These are phyloP conservation scores for Balansia obtecta DNA, from an alignment of 2,329 filamentous ascomycete genomes.

Conservation along the genomic window DNA sequence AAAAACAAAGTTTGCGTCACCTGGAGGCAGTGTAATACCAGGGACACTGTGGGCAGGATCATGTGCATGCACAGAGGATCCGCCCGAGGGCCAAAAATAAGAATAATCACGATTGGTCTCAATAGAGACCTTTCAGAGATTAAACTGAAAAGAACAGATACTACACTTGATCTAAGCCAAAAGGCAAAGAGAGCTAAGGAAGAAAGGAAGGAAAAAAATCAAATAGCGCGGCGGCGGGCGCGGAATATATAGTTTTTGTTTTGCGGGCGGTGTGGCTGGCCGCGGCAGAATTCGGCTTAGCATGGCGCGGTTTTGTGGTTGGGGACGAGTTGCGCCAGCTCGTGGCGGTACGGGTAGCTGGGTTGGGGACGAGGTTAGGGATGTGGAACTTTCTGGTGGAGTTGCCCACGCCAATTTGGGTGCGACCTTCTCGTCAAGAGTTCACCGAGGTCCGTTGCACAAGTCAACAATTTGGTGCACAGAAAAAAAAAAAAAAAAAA, in stretches of 20 bases:
- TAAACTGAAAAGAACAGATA: slow-evolving; percentile 98
- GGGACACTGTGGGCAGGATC: slow-evolving; percentile 28
- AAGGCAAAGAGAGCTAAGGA: slow-evolving; percentile 36
- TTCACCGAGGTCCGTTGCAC: too few species aligned
- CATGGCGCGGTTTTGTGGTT: background rate
- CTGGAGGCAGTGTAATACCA: slow-evolving; percentile 34
- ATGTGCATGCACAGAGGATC: slow-evolving; percentile 30
- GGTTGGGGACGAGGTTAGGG: background rate
- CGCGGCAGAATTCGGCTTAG: slow-evolving; percentile 7
- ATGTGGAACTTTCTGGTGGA: too few species aligned
- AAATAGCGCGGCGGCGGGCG: slow-evolving; percentile 3
- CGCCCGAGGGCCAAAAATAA: slow-evolving; percentile 38
- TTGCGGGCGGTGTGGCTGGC: slow-evolving; percentile 5
- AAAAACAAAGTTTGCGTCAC: slow-evolving; percentile 25
- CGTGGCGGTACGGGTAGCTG: background rate
- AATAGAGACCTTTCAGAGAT: slow-evolving; percentile 77
- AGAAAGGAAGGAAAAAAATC: slow-evolving; percentile 19
- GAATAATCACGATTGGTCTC: slow-evolving; percentile 68
- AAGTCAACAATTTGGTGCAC: too few species aligned
- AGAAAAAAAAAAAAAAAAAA: too few species aligned
- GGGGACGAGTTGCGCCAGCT: slow-evolving; percentile 1
- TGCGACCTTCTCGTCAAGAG: too few species aligned
- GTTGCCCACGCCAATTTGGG: too few species aligned
- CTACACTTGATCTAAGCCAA: slow-evolving; percentile 88
- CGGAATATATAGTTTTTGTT: slow-evolving; percentile 14